Percentiles rank a stretch among this genome's conserved stretches.
These are phyloP conservation scores for Atalantia buxifolia DNA, from an alignment of 345 rosid genomes.

Conservation along the genomic window DNA sequence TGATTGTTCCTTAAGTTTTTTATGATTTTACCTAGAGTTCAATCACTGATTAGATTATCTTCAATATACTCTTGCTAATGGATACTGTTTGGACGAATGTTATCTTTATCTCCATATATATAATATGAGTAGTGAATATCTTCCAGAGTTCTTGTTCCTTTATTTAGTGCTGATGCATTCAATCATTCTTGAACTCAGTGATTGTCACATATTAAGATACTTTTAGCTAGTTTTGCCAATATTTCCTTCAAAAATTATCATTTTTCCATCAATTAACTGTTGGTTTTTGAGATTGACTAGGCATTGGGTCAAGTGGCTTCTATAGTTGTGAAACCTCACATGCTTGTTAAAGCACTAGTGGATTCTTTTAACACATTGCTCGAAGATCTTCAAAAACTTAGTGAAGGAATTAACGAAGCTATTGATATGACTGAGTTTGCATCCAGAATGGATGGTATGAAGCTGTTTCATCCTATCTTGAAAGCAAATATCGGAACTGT, in stretches of 20 bases:
- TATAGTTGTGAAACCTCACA: conserved; percentile 38
- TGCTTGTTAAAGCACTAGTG: conserved; percentile 65
- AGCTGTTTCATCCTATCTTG: conserved; percentile 34
- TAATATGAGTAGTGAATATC: not conserved
- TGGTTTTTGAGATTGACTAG: conserved; percentile 46
- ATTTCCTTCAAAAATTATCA: conserved; percentile 1
- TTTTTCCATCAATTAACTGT: conserved; percentile 13
- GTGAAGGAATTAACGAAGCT: conserved; percentile 50
- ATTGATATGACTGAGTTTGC: conserved; percentile 55
- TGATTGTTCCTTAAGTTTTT: not conserved
- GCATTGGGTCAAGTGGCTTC: conserved; percentile 43
- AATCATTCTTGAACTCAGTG: not conserved
- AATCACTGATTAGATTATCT: not conserved
- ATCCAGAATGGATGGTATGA: conserved; percentile 45
- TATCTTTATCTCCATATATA: not conserved
- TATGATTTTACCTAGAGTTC: not conserved
- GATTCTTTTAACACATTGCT: conserved; percentile 60
- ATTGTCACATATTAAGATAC: not conserved
- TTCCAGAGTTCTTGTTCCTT: not conserved
- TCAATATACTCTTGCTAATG: not conserved
- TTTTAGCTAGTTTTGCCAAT: not conserved
- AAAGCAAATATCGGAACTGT: conserved; percentile 32
- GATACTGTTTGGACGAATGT: not conserved
- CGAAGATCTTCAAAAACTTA: conserved; percentile 59
- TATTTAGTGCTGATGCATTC: not conserved